These are phyloP conservation scores for Penicillium simplicissimum DNA, from an alignment of 495 filamentous ascomycete species.

Conservation along the genomic window DNA sequence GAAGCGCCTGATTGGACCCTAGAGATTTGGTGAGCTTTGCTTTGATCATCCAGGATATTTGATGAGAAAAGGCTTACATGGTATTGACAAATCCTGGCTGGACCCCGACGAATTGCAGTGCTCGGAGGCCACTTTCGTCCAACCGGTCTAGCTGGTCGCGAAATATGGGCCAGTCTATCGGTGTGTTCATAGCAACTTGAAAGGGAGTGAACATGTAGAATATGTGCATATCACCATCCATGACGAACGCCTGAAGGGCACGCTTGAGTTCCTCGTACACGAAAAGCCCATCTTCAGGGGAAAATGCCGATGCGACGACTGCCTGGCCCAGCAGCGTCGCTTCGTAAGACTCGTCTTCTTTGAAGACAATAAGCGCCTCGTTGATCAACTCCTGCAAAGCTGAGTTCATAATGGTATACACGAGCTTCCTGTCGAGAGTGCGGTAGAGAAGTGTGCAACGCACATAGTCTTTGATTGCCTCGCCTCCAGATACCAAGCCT, in stretches of 20 bases:
- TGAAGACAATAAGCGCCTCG: constrained; percentile 33
- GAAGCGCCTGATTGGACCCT: constrained; percentile 68
- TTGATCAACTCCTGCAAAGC: constrained; percentile 54
- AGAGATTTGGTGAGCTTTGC: neutral
- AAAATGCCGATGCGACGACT: constrained; percentile 69
- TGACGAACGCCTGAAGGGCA: constrained; percentile 72
- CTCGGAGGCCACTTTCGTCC: constrained; percentile 70
- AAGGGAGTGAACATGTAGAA: constrained; percentile 81
- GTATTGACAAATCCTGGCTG: constrained; percentile 69
- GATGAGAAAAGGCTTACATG: constrained; percentile 50
- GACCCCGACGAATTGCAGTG: constrained; percentile 68
- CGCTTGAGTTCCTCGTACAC: constrained; percentile 67
- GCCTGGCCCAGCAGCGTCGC: constrained; percentile 70
- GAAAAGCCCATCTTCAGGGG: constrained; percentile 77
- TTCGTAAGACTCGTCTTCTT: constrained; percentile 54
- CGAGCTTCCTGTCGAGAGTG: constrained; percentile 54
- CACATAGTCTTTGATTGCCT: constrained; percentile 71
- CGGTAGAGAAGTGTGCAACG: constrained; percentile 66
- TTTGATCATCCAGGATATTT: neutral
- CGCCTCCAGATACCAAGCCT: constrained; percentile 65
- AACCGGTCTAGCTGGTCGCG: constrained; percentile 67
- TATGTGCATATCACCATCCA: constrained; percentile 84
- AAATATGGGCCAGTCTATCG: constrained; percentile 73
- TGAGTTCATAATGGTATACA: constrained; percentile 55
- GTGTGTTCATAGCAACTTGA: constrained; percentile 42